Evolutionary conservation across 139 green algal species (phyloP).

Genomic region (Coelastrella sp.): DNA sequence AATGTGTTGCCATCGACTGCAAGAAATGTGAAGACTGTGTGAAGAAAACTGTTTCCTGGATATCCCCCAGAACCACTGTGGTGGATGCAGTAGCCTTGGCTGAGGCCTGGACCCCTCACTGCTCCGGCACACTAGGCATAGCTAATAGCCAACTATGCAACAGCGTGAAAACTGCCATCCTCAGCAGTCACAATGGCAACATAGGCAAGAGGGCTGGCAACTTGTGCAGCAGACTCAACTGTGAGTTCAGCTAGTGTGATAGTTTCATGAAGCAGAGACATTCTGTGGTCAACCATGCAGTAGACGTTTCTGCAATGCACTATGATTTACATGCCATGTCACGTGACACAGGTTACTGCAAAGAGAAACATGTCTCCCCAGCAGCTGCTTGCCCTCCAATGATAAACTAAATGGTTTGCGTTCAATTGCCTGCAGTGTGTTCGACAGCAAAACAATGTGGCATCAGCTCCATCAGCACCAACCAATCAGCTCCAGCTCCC

Average conservation of each 20-base stretch:
- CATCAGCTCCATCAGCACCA: constrained; percentile 10
- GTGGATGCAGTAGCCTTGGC: not conserved
- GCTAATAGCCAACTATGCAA: not conserved
- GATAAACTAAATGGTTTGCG: not conserved
- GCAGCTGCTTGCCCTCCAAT: too few relatives aligned
- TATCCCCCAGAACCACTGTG: not conserved
- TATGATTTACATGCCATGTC: too few relatives aligned
- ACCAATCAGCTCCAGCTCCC: not conserved
- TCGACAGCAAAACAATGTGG: not conserved
- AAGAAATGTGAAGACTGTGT: not conserved
- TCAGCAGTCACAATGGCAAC: not conserved
- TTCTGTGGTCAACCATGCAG: too few relatives aligned
- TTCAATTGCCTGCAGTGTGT: not conserved
- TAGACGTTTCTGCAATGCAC: not conserved
- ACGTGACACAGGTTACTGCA: too few relatives aligned
- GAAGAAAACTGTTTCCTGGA: not conserved
- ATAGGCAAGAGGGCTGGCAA: constrained; percentile 24
- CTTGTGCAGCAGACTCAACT: constrained; percentile 14
- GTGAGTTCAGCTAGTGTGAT: too few relatives aligned
- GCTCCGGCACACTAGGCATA: not conserved
- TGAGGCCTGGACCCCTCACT: not conserved
- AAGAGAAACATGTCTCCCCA: too few relatives aligned
- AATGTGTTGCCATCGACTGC: not conserved
- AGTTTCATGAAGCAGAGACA: too few relatives aligned
- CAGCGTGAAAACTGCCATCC: not conserved